Percentiles rank a stretch among this genome's conserved stretches.
Conservation (phyloP, 495 filamentous ascomycete genomes). For the Penicillium desertorum region DNA sequence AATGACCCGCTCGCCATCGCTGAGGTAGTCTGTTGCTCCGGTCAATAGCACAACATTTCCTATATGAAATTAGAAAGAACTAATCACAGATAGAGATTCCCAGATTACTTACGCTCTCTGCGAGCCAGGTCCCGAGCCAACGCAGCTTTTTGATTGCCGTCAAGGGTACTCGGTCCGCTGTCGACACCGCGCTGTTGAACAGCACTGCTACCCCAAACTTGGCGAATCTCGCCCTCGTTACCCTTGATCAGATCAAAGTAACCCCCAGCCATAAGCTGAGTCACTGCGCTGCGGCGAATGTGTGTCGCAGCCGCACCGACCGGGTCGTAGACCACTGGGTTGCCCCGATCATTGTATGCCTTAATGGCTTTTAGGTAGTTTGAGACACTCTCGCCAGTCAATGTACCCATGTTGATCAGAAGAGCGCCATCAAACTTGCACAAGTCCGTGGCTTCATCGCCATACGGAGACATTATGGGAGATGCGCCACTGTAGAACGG, state of each 20-base stretch:
- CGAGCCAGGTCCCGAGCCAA: constrained; percentile 65
- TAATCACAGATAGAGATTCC: background rate
- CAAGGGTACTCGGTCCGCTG: constrained; percentile 59
- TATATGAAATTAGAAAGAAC: constrained; percentile 14
- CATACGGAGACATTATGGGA: constrained; percentile 92
- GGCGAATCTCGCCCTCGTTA: constrained; percentile 85
- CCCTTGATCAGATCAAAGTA: constrained; percentile 91
- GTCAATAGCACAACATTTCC: constrained; percentile 82
- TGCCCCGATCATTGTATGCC: constrained; percentile 74
- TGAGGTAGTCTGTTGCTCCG: constrained; percentile 73
- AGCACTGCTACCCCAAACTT: constrained; percentile 55
- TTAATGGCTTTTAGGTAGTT: constrained; percentile 66
- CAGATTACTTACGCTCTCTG: constrained; percentile 50
- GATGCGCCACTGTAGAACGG: constrained; percentile 60
- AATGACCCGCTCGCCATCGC: constrained; percentile 67
- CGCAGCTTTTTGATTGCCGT: constrained; percentile 52
- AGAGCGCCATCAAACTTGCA: constrained; percentile 63
- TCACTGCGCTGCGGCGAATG: constrained; percentile 67
- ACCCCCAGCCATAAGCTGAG: constrained; percentile 67
- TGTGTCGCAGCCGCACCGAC: constrained; percentile 86
- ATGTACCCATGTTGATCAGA: constrained; percentile 94
- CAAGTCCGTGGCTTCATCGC: constrained; percentile 78
- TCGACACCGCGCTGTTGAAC: constrained; percentile 88
- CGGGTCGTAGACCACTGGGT: constrained; percentile 83
- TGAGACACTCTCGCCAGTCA: constrained; percentile 65